Conservation (phyloP, 495 filamentous ascomycete species). For the Xylaria curta region DNA sequence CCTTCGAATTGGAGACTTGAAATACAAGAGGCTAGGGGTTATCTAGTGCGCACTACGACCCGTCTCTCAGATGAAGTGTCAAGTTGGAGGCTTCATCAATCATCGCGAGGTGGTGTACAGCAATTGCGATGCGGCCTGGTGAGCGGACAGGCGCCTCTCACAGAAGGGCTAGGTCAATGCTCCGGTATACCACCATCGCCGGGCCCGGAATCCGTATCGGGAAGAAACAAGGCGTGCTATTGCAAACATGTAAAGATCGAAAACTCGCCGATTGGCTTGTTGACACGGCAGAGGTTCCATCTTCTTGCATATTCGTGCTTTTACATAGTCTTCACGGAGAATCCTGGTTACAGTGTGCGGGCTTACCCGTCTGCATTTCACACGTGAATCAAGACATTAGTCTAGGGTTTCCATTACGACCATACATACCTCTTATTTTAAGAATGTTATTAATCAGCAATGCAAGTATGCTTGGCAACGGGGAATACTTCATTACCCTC, state of each 20-base stretch:
- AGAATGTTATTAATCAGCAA: conserved; percentile 11
- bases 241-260: background rate
- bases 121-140: background rate
- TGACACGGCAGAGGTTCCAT: background rate
- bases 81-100: background rate
- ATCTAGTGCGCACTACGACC: background rate
- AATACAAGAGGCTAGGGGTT: background rate
- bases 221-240: conserved; percentile 7
- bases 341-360: conserved; percentile 21
- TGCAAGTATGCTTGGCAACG: conserved; percentile 12
- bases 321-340: background rate
- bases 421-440: conserved; percentile 8
- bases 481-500: background rate
- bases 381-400: conserved; percentile 16
- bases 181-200: conserved; percentile 21
- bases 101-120: background rate
- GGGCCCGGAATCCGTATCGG: conserved; percentile 6
- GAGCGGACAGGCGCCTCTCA: background rate
- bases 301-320: background rate
- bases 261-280: conserved; percentile 10
- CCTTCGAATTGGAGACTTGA: background rate
- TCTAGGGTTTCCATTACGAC: background rate
- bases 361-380: conserved; percentile 11
- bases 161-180: background rate
- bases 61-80: background rate